These are phyloP conservation scores for Pseudozyma sp. DNA, from an alignment of 1,284 basidiomycete genomes.

Conservation along the genomic window DNA sequence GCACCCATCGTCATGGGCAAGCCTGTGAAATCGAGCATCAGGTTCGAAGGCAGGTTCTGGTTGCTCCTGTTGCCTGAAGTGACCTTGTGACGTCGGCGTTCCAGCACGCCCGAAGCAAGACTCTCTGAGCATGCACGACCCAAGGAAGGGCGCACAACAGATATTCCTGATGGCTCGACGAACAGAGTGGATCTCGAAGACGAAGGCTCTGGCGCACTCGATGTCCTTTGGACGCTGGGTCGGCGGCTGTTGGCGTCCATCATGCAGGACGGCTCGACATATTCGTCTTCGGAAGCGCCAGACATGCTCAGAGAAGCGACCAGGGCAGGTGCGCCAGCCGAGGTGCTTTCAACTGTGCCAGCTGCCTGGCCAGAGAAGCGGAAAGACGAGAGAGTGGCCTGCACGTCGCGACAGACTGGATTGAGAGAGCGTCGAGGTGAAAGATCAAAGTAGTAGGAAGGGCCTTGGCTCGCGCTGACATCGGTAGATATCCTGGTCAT, in stretches of 20 bases:
- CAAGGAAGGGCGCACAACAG: constrained; percentile 22
- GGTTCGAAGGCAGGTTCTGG: constrained; percentile 18
- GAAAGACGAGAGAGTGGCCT: constrained; percentile 35
- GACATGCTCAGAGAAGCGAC: background rate
- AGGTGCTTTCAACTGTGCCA: constrained; percentile 18
- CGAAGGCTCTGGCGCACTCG: constrained; percentile 38
- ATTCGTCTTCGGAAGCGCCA: constrained; percentile 21
- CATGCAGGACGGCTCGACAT: constrained; percentile 25
- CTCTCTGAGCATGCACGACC: constrained; percentile 47
- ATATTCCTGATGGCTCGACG: constrained; percentile 18
- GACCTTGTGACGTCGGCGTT: constrained; percentile 34
- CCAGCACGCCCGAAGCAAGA: constrained; percentile 38
- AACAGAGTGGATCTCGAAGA: constrained; percentile 27
- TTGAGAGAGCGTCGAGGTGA: constrained; percentile 25
- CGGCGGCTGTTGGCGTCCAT: constrained; percentile 26
- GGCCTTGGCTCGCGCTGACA: constrained; percentile 12
- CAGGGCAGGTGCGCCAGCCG: background rate
- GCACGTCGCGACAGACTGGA: constrained; percentile 27
- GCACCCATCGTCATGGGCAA: constrained; percentile 42
- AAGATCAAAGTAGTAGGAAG: constrained; percentile 21
- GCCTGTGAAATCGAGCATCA: constrained; percentile 42
- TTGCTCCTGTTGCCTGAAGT: constrained; percentile 6
- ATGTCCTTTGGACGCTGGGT: constrained; percentile 44
- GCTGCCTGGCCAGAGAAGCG: constrained; percentile 22
- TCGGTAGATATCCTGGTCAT: constrained; percentile 30